Conservation (phyloP, 2,329 filamentous ascomycete species). For the Colletotrichum sublineola region DNA sequence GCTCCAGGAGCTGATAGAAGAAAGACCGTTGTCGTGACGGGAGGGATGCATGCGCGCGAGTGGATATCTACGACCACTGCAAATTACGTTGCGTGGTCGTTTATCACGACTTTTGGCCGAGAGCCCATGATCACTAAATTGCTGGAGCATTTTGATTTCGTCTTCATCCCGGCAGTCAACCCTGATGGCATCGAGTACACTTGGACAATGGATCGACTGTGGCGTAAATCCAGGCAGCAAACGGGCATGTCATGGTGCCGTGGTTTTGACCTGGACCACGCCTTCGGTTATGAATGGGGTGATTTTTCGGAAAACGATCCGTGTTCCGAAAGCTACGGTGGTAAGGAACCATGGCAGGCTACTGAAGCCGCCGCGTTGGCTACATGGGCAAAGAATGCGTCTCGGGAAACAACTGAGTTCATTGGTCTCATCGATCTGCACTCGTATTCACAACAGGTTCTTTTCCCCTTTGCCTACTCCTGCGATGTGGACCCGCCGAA, state of each 20-base stretch:
- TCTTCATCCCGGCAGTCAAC: conserved; percentile 91
- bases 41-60: conserved; percentile 92
- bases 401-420: conserved; percentile 78
- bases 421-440: conserved; percentile 92
- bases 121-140: conserved; percentile 79
- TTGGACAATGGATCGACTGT: conserved; percentile 91
- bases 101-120: conserved; percentile 87
- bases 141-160: conserved; percentile 85
- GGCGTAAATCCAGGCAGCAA: conserved; percentile 92
- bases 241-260: conserved; percentile 86
- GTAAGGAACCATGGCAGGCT: conserved; percentile 85
- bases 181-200: conserved; percentile 96
- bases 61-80: conserved; percentile 96
- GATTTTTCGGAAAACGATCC: conserved; percentile 74
- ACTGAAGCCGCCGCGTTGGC: conserved; percentile 82
- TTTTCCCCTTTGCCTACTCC: conserved; percentile 92
- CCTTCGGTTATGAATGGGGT: conserved; percentile 85
- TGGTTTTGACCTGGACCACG: conserved; percentile 89
- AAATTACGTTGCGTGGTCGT: conserved; percentile 88
- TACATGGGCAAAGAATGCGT: conserved; percentile 86
- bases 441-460: conserved; percentile 93
- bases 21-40: conserved; percentile 85
- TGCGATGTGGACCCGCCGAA: conserved; percentile 84
- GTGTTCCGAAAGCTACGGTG: conserved; percentile 92
- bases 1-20: conserved; percentile 57